phyloP scores from a whole-genome alignment of 495 filamentous ascomycete species.

The Daldinia loculata region DNA sequence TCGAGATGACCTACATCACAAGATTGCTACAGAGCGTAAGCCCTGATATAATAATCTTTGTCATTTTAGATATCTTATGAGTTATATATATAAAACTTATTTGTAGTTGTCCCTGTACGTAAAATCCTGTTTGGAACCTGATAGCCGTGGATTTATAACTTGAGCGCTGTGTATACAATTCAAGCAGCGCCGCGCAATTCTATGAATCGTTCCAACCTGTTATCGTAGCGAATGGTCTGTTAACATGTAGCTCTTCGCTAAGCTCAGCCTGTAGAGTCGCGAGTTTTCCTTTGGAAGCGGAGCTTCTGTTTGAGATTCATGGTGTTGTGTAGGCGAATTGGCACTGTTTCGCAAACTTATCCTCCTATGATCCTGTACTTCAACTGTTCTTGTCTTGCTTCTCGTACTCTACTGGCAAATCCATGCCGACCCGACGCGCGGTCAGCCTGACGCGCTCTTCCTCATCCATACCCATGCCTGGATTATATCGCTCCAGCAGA shows the following conservation, averaged over 20 bases:
- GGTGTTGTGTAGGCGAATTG: background rate
- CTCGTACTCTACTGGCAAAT: constrained; percentile 71
- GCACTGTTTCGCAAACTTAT: background rate
- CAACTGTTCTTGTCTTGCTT: constrained; percentile 14
- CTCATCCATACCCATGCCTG: constrained; percentile 82
- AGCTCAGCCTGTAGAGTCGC: background rate
- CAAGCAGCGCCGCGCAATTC: no score
- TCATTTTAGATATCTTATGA: no score
- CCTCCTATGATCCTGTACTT: background rate
- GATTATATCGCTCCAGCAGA: constrained; percentile 91
- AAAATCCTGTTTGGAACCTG: no score
- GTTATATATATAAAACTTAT: no score
- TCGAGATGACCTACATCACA: no score
- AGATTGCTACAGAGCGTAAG: no score
- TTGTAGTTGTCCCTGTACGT: no score
- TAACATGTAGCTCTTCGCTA: background rate
- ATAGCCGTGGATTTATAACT: background rate
- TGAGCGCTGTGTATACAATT: background rate
- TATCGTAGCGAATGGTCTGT: background rate
- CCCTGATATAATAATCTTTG: no score
- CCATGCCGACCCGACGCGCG: constrained; percentile 86
- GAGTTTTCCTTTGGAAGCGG: background rate
- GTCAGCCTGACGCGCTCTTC: constrained; percentile 85
- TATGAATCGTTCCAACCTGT: no score
- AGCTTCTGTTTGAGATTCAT: background rate